phyloP scores from a whole-genome alignment of 192 early-diverging fungal species.

The Coemansia guatemalensis region DNA sequence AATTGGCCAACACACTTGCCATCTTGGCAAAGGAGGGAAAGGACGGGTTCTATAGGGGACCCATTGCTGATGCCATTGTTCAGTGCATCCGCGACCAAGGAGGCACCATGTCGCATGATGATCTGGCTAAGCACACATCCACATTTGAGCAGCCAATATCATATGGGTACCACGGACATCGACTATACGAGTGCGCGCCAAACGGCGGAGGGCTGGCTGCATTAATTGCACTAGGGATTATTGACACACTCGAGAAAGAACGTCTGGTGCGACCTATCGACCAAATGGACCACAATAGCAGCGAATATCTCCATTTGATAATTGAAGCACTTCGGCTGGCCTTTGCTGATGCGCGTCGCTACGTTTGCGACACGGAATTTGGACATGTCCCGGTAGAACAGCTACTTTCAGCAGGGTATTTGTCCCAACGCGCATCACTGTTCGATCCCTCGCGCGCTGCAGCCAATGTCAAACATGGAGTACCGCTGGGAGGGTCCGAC shows the following conservation, averaged over 20 bases:
- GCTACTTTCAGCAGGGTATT: constrained; percentile 59
- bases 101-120: constrained; percentile 65
- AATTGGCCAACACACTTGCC: constrained; percentile 53
- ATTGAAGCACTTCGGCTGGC: constrained; percentile 72
- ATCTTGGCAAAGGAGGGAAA: constrained; percentile 54
- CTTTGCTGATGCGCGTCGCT: constrained; percentile 71
- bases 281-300: constrained; percentile 56
- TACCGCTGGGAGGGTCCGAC: constrained; percentile 63
- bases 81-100: constrained; percentile 53
- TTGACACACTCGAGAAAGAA: constrained; percentile 55
- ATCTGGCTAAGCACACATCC: constrained; percentile 59
- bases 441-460: constrained; percentile 57
- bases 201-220: constrained; percentile 76
- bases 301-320: constrained; percentile 64
- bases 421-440: constrained; percentile 56
- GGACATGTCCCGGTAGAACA: constrained; percentile 50
- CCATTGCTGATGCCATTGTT: constrained; percentile 67
- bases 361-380: constrained; percentile 66
- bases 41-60: constrained; percentile 68
- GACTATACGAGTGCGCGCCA: constrained; percentile 71
- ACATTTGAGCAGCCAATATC: constrained; percentile 60
- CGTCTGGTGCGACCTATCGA: constrained; percentile 38
- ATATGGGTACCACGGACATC: constrained; percentile 59
- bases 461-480: constrained; percentile 55
- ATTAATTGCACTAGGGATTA: constrained; percentile 67